Evolutionary conservation across 192 early-diverging fungal species (phyloP).

Genomic region (Pilaira anomala): DNA sequence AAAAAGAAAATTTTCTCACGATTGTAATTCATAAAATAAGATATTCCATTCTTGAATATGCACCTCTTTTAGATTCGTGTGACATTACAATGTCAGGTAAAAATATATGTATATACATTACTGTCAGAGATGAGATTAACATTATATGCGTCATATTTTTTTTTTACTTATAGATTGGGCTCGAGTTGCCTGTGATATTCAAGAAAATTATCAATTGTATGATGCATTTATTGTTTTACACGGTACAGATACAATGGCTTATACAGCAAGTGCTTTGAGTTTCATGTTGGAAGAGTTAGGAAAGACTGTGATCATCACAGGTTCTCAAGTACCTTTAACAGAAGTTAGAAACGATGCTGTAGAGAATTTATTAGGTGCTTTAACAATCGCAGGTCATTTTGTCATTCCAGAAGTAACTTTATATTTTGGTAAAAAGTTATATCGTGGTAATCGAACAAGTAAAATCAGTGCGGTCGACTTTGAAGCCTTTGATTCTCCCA

Average conservation of each 20-base stretch:
- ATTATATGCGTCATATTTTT: neutral
- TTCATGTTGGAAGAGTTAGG: conserved; percentile 98
- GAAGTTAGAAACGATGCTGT: conserved; percentile 98
- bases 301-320: conserved; percentile 96
- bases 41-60: conserved; percentile 95
- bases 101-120: neutral
- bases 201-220: conserved; percentile 87
- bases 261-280: conserved; percentile 82
- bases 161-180: conserved; percentile 72
- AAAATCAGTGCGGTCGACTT: conserved; percentile 81
- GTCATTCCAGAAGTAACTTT: conserved; percentile 93
- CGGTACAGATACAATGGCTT: conserved; percentile 89
- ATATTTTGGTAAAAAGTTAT: conserved; percentile 93
- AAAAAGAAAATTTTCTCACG: neutral
- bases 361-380: conserved; percentile 92
- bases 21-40: conserved; percentile 15
- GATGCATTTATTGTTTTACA: conserved; percentile 98
- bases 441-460: conserved; percentile 83
- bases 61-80: conserved; percentile 90
- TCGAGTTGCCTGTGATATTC: conserved; percentile 93
- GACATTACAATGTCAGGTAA: conserved; percentile 82
- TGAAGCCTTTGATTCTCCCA: conserved; percentile 85
- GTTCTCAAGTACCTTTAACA: conserved; percentile 95
- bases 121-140: neutral
- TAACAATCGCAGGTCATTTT: conserved; percentile 98